Conservation (phyloP, 345 rosid genomes). For the Melaleuca quinquenervia region DNA sequence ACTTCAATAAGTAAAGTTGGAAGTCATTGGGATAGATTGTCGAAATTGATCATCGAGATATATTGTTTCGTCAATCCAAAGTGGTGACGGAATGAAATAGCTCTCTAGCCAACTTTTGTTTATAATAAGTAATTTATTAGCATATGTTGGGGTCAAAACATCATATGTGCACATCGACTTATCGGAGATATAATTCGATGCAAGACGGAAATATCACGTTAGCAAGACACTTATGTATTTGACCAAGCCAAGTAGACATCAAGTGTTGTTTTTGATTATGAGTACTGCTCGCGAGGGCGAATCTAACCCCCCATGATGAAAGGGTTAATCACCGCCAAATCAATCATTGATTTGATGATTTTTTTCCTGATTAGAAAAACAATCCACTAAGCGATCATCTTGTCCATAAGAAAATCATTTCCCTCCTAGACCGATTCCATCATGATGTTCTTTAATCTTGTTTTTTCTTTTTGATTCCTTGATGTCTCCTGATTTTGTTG, state of each 20-base stretch:
- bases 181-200: background rate
- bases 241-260: background rate
- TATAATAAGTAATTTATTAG: background rate
- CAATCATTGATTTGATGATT: background rate
- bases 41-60: background rate
- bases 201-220: background rate
- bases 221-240: background rate
- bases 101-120: background rate
- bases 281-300: background rate
- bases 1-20: background rate
- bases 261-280: background rate
- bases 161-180: background rate
- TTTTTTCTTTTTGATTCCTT: background rate
- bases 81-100: background rate
- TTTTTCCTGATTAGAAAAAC: background rate
- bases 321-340: background rate
- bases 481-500: background rate
- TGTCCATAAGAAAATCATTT: background rate
- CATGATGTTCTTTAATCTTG: background rate
- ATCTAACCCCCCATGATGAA: background rate
- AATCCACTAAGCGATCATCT: background rate
- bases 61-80: background rate
- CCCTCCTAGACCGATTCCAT: background rate
- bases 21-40: background rate
- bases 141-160: background rate